These are phyloP conservation scores for Rhodosorus marinus DNA, from an alignment of 23 red algal genomes.

Conservation along the genomic window DNA sequence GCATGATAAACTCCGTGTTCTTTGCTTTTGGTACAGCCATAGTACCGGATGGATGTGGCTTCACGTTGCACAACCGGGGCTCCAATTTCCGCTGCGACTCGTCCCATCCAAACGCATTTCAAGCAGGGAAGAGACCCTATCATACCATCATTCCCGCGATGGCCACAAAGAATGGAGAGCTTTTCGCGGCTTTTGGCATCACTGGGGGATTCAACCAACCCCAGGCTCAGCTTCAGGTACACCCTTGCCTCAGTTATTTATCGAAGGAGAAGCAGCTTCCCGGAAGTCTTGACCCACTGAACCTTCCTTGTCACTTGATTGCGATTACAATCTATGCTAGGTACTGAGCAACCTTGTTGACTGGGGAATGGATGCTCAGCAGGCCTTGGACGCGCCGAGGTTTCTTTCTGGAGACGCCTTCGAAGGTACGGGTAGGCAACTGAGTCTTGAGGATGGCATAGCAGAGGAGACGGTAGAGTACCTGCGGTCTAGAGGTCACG, in stretches of 20 bases:
- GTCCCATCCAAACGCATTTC: constrained; percentile 18
- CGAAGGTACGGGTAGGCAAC: too few species aligned
- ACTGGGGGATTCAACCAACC: constrained; percentile 95
- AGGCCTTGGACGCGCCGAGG: constrained; percentile 45
- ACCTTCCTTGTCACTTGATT: too few species aligned
- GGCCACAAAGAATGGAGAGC: constrained; percentile 5
- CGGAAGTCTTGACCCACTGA: too few species aligned
- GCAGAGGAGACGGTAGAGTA: too few species aligned
- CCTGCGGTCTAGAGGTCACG: too few species aligned
- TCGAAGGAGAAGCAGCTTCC: not conserved
- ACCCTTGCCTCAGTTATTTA: constrained; percentile 1
- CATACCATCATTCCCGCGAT: constrained; percentile 95
- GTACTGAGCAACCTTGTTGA: constrained; percentile 49
- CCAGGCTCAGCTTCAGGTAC: constrained; percentile 75
- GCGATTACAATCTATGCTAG: too few species aligned
- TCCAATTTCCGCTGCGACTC: constrained; percentile 32
- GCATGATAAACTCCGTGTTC: constrained; percentile 70
- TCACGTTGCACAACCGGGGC: constrained; percentile 86
- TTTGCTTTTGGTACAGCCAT: constrained; percentile 67
- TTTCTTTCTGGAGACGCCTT: constrained; percentile 52
- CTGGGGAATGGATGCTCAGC: constrained; percentile 44
- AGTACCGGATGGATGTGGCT: constrained; percentile 45
- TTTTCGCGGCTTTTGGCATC: constrained; percentile 49
- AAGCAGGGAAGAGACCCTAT: constrained; percentile 39
- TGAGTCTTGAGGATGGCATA: too few species aligned